phyloP scores from a whole-genome alignment of 73 alveolate genomes.

The Stentor coeruleus region DNA sequence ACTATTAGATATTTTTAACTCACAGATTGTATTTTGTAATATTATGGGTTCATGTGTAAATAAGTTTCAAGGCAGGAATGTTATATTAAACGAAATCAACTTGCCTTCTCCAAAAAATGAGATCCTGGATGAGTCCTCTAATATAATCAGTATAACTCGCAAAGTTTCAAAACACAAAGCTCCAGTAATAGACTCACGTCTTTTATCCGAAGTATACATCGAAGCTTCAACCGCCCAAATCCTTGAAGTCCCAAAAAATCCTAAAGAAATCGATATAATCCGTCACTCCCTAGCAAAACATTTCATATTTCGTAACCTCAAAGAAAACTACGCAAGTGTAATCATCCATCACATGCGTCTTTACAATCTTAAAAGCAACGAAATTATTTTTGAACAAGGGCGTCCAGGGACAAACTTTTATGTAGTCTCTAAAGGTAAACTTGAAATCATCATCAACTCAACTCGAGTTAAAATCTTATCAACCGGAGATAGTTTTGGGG shows the following conservation, averaged over 20 bases:
- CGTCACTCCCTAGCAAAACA: not conserved
- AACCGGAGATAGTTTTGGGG: constrained; percentile 91
- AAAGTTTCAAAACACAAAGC: not conserved
- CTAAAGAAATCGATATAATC: not conserved
- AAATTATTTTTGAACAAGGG: not conserved
- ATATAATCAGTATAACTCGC: too few species aligned
- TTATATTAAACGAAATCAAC: too few species aligned
- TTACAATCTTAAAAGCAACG: not conserved
- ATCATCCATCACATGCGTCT: not conserved
- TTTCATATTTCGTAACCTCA: constrained; percentile 2
- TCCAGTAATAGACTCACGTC: not conserved
- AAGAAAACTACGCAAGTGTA: not conserved
- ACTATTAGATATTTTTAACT: too few species aligned
- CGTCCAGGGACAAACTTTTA: not conserved
- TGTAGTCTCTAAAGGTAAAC: not conserved
- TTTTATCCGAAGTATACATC: not conserved
- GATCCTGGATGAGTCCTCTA: too few species aligned
- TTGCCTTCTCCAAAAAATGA: too few species aligned
- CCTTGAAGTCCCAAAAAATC: not conserved
- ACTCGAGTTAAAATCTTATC: not conserved
- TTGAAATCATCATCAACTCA: not conserved
- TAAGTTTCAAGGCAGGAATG: too few species aligned
- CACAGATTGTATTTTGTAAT: too few species aligned
- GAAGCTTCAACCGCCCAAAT: not conserved
- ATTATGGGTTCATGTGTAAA: too few species aligned